Conservation (phyloP, 805 yeast species). For the Saccharomyces mikatae region DNA sequence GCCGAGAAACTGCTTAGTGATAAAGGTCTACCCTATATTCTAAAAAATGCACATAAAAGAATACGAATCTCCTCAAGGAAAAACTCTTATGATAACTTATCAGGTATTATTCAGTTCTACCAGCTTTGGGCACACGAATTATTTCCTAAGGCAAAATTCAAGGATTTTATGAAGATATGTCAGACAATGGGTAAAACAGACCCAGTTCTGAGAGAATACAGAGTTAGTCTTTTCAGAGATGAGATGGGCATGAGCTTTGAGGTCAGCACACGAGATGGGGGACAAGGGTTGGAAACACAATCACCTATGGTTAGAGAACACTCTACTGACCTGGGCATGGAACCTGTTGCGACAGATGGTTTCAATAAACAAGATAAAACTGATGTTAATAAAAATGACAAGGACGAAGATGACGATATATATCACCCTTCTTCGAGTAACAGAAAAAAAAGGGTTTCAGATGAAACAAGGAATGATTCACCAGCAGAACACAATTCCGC, state of each 20-base stretch:
- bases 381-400: neutral
- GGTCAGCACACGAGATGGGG: neutral
- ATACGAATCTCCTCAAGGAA: conserved; percentile 29
- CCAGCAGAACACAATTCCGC: neutral
- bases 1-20: conserved; percentile 42
- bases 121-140: conserved; percentile 71
- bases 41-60: conserved; percentile 29
- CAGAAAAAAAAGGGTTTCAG: neutral
- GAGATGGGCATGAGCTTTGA: conserved; percentile 27
- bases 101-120: conserved; percentile 42
- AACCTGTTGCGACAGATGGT: neutral
- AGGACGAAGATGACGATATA: conserved; percentile 8
- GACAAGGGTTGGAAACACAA: neutral
- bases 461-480: neutral
- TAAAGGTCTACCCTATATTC: conserved; percentile 52
- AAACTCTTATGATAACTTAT: conserved; percentile 21
- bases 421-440: conserved; percentile 5
- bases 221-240: conserved; percentile 33
- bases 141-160: conserved; percentile 73
- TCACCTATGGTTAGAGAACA: neutral
- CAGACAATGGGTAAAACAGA: conserved; percentile 41
- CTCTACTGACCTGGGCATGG: too few species aligned
- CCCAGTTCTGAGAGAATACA: conserved; percentile 35
- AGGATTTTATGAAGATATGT: conserved; percentile 54
- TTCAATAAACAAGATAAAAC: neutral